Evolutionary conservation across 331 rosid species (phyloP), one percentile per base, ranked within the genome.

Genomic region (Rosa hybrid): DNA sequence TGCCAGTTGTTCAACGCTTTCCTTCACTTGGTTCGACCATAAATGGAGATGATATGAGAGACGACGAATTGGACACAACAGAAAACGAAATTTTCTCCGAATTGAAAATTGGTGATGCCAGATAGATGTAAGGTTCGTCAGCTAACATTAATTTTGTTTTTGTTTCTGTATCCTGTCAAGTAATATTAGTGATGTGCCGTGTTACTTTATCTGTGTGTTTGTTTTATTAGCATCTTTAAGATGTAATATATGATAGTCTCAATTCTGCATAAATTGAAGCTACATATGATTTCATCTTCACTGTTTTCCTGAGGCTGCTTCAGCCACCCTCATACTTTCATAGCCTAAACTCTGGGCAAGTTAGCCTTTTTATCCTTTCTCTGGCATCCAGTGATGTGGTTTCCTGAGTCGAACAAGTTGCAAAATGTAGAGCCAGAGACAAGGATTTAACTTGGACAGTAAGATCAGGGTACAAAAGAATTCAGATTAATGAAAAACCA

Each of bases 91-190:
- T 76, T 45, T 76, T 76, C 80, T 76, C 80, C 12, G 38, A 46
- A 11, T 12, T 63, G 72, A 76, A 46, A n/a, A 48, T 76, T 1
- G 71, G 80, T 27, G 72, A 63, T 45, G 62, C 62, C 23, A 56
- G 62, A 56, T 56, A 56, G 62, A 18, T 56, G 9, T 20, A 18
- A 56, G 62, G 62, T 56, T 56, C 4, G 23, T 18, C 11, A 56
- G 62, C 62, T 18, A 6, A 56, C 34, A 18, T 7, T 56, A 20
- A 18, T 56, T 56, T 18, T 53, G 25, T 1, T 56, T 56, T 56
- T 56, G 25, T 56, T 56, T 56, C 23, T 18, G 20, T 56, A 56
- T 4, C 62, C 62, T 7, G 62, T 20, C 25, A 56, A 56, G 62
- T 56, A 53, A 16, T 17, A 6, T 51, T 16, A 8, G 59, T 53